Evolutionary conservation across 108 stramenopile genomes (phyloP).

Genomic region (Conticribra weissflogii): DNA sequence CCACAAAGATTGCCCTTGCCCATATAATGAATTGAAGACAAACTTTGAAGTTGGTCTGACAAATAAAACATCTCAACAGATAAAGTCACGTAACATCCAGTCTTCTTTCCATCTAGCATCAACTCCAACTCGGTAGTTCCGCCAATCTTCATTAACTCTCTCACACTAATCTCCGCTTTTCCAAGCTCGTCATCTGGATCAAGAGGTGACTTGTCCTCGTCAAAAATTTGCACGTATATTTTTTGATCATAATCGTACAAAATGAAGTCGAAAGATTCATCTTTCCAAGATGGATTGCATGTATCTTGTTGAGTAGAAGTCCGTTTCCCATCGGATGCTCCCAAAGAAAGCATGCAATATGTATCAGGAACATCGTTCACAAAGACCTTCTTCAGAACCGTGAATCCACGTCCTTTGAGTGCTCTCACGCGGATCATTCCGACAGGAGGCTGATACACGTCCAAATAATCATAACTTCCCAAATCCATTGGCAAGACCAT

Average conservation of each 20-base stretch:
- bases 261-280: constrained; percentile 60
- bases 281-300: constrained; percentile 56
- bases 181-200: constrained; percentile 68
- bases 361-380: constrained; percentile 73
- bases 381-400: constrained; percentile 45
- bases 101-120: constrained; percentile 36
- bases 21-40: constrained; percentile 15
- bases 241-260: constrained; percentile 61
- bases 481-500: constrained; percentile 58
- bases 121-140: constrained; percentile 35
- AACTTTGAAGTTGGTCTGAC: constrained; percentile 15
- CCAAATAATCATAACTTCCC: constrained; percentile 39
- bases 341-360: constrained; percentile 54
- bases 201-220: constrained; percentile 53
- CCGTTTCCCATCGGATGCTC: constrained; percentile 35
- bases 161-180: constrained; percentile 41
- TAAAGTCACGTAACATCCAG: constrained; percentile 59
- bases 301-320: constrained; percentile 52
- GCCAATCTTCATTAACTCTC: constrained; percentile 44
- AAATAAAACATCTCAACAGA: constrained; percentile 43
- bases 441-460: constrained; percentile 53
- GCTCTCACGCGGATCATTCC: constrained; percentile 60
- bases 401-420: constrained; percentile 55
- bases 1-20: constrained; percentile 49
- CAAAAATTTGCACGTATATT: constrained; percentile 57